Evolutionary conservation across 805 yeast species (phyloP), one percentile per base, ranked within the genome.

Genomic region (Starmera caribaea): DNA sequence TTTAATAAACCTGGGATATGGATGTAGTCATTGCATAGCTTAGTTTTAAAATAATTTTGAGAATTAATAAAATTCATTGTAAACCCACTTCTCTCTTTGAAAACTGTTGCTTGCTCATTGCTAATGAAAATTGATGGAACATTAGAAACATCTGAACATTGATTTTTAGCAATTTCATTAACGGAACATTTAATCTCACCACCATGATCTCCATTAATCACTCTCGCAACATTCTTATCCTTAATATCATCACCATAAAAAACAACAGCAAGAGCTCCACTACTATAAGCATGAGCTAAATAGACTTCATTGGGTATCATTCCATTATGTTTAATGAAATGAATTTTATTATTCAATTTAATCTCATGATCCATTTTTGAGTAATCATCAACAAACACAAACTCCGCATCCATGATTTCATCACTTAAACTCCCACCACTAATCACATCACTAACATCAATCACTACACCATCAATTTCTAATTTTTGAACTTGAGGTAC

Each of bases 181-280:
- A 5, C 6, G 8, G 26, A 7, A 21, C 26, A 21, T 21, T 21
- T 21, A 16, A 11, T 10, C 14, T 15, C 16, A 16, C 10, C 34
- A 2, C 15, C 11, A 14, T 16, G 10, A 12, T 11, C 24, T 16
- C 26, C 34, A 32, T 17, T 32, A 2, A 32, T 16, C n/a, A 10
- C 13, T 4, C 14, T 16, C 11, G 27, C 21, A 15, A 32, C 34
- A 16, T 13, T 12, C 13, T 16, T 7, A 2, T 24, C 34, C 8
- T 72, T 76, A 4, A 47, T 37, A 11, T 63, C 52, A 41, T 59
- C 61, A 2, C 50, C 51, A 40, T 46, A 59, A 17, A 79, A 47
- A 29, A 80, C 56, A 2, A 76, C 81, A 13, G 81, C 88, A 27
- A 65, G 49, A 6, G 84, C 85, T 2, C 88, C 88, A 39, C 63